Evolutionary conservation across 805 yeast genomes (phyloP), one percentile per base, ranked within the genome.

Genomic region (Barnettozyma vustinii): DNA sequence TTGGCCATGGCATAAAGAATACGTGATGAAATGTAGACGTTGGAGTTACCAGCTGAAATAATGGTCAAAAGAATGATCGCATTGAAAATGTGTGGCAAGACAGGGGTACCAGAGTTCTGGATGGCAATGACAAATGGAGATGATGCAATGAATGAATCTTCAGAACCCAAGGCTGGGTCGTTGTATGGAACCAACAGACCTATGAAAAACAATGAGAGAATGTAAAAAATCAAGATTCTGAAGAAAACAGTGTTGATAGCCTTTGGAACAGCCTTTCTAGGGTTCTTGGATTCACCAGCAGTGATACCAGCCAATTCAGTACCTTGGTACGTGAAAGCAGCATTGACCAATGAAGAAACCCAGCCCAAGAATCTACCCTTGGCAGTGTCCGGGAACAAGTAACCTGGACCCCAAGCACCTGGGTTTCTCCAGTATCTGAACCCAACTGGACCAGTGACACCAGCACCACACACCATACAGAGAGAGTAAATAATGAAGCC

Each of bases 21-120:
- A 66, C 91, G 71, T 4, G 88, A 82, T 44, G 87, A 85, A 55
- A 81, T 78, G 65, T 83, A 83, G 37, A 83, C 71, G 58, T 81
- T 81, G 10, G 88, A 81, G 67, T 83, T 84, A 59, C 81, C 89
- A 21, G 89, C 88, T n/a, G 88, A 83, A 40, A 82, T 71, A 46
- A 83, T 76, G 21, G 89, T 80, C 20, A 75, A 57, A 44, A 83
- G 62, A 52, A 84, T 79, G 47, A 83, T 82, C n/a, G 83, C 89
- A 58, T 84, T 84, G 64, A 83, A 80, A 42, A 84, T 79, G 58
- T 77, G 74, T 33, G 88, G 87, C 50, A 84, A 69, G 1, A 80
- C 74, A 51, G 23, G 18, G 9, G 50, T 47, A 16, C 50, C 50
- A 6, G 50, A 47, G 36, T 47, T 47, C 33, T 47, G 40, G 37